Evolutionary conservation across 129 eudicot species (phyloP).

Genomic region (Lactuca saligna): DNA sequence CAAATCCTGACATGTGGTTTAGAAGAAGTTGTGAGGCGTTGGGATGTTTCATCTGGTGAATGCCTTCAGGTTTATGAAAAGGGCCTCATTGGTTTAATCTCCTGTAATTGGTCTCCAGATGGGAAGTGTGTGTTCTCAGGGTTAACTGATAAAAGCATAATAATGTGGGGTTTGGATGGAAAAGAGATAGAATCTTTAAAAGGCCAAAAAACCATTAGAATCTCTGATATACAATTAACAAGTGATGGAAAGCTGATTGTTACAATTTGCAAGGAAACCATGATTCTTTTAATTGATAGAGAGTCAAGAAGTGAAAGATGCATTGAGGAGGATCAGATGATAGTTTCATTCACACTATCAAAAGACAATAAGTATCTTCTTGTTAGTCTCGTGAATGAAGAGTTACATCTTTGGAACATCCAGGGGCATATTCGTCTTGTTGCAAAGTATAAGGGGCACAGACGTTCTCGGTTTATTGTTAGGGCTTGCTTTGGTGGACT

Average conservation of each 20-base stretch:
- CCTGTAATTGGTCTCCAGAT: slow-evolving; percentile 87
- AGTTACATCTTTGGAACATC: slow-evolving; percentile 89
- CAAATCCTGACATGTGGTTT: slow-evolving; percentile 85
- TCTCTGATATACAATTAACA: slow-evolving; percentile 71
- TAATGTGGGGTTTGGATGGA: slow-evolving; percentile 82
- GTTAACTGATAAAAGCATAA: slow-evolving; percentile 74
- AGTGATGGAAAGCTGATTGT: slow-evolving; percentile 53
- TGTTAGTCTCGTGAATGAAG: slow-evolving; percentile 69
- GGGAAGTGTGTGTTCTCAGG: slow-evolving; percentile 71
- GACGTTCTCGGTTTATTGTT: slow-evolving; percentile 69
- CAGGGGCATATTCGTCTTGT: slow-evolving; percentile 56
- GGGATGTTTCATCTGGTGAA: slow-evolving; percentile 85
- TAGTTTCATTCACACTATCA: slow-evolving; percentile 74
- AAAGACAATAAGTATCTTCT: slow-evolving; percentile 65
- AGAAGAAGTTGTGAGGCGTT: slow-evolving; percentile 75
- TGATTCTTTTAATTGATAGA: slow-evolving; percentile 59
- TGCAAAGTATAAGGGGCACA: slow-evolving; percentile 84
- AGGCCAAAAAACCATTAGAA: slow-evolving; percentile 60
- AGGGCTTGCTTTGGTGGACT: slow-evolving; percentile 95
- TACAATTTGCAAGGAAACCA: slow-evolving; percentile 56
- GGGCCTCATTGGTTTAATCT: slow-evolving; percentile 57
- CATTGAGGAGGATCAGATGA: slow-evolving; percentile 70
- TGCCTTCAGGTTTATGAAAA: slow-evolving; percentile 78
- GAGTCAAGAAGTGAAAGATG: slow-evolving; percentile 68
- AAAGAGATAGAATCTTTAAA: slow-evolving; percentile 78